phyloP scores from a whole-genome alignment of 2,329 filamentous ascomycete species.

The Neoscytalidium dimidiatum region DNA sequence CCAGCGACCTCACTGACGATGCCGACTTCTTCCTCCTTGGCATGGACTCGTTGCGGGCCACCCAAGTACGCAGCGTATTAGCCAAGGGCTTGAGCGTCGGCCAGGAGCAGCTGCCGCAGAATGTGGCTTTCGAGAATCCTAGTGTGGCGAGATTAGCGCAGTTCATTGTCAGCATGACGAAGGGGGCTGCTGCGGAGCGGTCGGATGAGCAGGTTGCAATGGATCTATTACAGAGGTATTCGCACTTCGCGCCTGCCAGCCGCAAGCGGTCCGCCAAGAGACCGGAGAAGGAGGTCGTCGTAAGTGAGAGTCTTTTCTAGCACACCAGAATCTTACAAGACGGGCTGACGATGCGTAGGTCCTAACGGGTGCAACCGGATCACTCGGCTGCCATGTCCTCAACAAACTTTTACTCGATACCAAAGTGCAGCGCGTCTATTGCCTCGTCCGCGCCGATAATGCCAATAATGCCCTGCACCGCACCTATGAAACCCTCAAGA shows the following conservation, averaged over 20 bases:
- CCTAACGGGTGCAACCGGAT: conserved; percentile 65
- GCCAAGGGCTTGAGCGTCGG: conserved; percentile 51
- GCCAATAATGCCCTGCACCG: conserved; percentile 26
- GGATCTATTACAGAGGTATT: conserved; percentile 45
- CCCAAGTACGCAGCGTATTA: conserved; percentile 57
- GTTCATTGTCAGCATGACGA: conserved; percentile 44
- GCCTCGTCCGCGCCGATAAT: conserved; percentile 46
- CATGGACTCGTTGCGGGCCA: conserved; percentile 61
- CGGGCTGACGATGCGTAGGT: conserved; percentile 33
- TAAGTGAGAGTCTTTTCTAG: not conserved
- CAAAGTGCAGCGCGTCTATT: conserved; percentile 46
- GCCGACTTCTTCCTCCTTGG: conserved; percentile 62
- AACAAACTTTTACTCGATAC: conserved; percentile 26
- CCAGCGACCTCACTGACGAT: conserved; percentile 53
- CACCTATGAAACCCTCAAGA: conserved; percentile 32
- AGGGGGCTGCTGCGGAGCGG: conserved; percentile 33
- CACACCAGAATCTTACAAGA: not conserved
- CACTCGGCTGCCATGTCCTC: conserved; percentile 60
- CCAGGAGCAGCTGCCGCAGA: conserved; percentile 49
- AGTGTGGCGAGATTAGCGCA: conserved; percentile 47
- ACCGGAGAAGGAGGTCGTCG: conserved; percentile 21
- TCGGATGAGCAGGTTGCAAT: conserved; percentile 45
- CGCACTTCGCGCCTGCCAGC: conserved; percentile 28
- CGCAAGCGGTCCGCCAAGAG: not conserved
- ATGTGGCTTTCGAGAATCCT: conserved; percentile 59